These are phyloP conservation scores for Saccharomycopsis sp. DNA, from an alignment of 805 yeast genomes.

Conservation along the genomic window DNA sequence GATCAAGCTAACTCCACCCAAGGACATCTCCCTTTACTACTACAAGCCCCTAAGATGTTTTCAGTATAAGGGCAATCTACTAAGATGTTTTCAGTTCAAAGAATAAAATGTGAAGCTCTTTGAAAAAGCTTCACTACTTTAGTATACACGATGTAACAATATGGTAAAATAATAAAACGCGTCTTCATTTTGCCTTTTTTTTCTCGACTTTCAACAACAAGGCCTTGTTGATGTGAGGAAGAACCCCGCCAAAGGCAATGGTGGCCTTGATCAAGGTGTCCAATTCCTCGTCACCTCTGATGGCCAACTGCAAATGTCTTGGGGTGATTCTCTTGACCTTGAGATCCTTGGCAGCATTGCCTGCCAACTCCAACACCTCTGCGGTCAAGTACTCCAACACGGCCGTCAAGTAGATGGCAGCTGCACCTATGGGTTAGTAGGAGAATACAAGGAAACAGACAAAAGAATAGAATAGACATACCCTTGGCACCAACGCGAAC, in stretches of 20 bases:
- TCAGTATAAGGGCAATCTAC: no score
- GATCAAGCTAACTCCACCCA: no score
- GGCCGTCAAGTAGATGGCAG: slow-evolving; percentile 93
- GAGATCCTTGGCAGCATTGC: slow-evolving; percentile 95
- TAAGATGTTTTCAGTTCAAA: no score
- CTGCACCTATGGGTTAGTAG: slow-evolving; percentile 23
- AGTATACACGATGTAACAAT: no score
- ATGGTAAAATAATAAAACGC: no score
- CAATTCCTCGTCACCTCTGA: slow-evolving; percentile 96
- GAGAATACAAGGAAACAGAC: neutral
- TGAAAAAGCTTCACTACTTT: no score
- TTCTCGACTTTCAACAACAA: slow-evolving; percentile 69
- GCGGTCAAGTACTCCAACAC: slow-evolving; percentile 95
- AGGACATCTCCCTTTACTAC: no score
- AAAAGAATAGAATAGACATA: slow-evolving; percentile 19
- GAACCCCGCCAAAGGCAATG: slow-evolving; percentile 96
- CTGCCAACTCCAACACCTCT: slow-evolving; percentile 94
- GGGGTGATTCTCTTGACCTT: slow-evolving; percentile 96
- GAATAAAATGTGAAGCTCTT: no score
- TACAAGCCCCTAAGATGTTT: no score
- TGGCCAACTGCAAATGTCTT: slow-evolving; percentile 92
- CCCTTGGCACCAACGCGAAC: slow-evolving; percentile 73
- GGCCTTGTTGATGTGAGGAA: slow-evolving; percentile 87
- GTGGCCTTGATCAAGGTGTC: slow-evolving; percentile 91
- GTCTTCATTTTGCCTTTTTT: no score